Base-by-base conservation (phyloP, 768 basidiomycete genomes). In the Phanerodontia chrysosporium region DNA sequence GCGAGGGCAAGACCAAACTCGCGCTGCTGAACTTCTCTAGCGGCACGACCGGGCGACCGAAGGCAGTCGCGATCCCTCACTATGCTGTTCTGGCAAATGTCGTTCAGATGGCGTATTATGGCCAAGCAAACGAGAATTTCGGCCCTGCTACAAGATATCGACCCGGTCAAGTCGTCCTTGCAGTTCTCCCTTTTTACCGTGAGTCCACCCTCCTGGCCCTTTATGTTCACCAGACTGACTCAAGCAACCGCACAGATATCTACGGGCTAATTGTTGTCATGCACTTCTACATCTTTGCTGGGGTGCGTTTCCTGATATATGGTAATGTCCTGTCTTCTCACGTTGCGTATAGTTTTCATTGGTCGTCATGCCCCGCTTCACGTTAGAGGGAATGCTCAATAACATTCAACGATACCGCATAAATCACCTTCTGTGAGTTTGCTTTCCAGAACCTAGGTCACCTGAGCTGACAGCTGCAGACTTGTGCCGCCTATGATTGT, bases 21-120 rank as follows among this genome's bases (percentile, higher is more conserved):
- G 89, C 89, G 0, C 84, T 90, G 59, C 71, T 89, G 39, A 85
- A 78, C 67, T 90, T 90, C 65, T 89, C 87, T 0, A 89, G 87
- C 24, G 86, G 86, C 27, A 91, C 89, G 0, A 91, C 89, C 1
- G 89, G 89, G 0, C 80, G 76, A 60, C 89, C 89, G 0, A 89
- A 91, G 65, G 75, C 75, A 8, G 74, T 76, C n/a, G 69, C 73
- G n/a, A 75, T 75, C 44, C 66, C 75, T n/a, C 75, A 76, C 52
- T 69, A 73, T 57, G 62, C 72, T 1, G 60, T 73, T 36, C 69
- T 75, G 10, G 68, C 74, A 16, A 76, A 75, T 53, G 60, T 66
- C 10, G 53, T 72, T 12, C 69, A 72, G 57, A 62, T 69, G 59
- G 64, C 69, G n/a, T 59, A 57, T n/a, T 49, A 55, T 9, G 57